A percentile compares a stretch with the other conserved stretches of the same genome.
Conservation (phyloP, 139 green algal species). For the Chlorella sp. region DNA sequence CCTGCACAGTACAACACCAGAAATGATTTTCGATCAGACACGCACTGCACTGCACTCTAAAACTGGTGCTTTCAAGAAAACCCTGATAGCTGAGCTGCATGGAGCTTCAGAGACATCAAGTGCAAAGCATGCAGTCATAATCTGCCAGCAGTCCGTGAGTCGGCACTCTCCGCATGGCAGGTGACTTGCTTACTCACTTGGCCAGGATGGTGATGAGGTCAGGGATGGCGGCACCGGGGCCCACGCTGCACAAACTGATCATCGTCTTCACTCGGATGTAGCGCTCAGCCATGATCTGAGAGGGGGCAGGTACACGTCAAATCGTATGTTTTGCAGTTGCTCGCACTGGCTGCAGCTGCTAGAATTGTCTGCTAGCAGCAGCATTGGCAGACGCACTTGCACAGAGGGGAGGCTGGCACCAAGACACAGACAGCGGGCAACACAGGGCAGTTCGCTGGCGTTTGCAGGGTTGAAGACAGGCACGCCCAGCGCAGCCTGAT, state of each 20-base stretch:
- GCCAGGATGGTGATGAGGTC: slow-evolving; percentile 71
- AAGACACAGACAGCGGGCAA: not conserved
- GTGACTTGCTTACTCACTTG: slow-evolving; percentile 38
- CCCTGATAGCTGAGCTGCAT: too few species aligned
- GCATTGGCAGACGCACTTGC: too few species aligned
- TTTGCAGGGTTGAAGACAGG: not conserved
- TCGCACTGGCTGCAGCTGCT: too few species aligned
- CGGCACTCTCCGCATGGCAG: too few species aligned
- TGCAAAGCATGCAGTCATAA: too few species aligned
- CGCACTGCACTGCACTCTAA: too few species aligned
- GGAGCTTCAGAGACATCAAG: too few species aligned
- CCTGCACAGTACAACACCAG: slow-evolving; percentile 41
- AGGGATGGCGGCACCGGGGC: slow-evolving; percentile 53
- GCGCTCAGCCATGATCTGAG: slow-evolving; percentile 77
- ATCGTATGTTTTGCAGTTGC: too few species aligned
- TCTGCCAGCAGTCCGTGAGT: too few species aligned
- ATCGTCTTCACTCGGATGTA: slow-evolving; percentile 86
- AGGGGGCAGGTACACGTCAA: not conserved
- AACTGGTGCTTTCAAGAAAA: too few species aligned
- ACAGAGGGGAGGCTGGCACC: not conserved
- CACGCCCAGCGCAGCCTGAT: not conserved
- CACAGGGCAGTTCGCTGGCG: not conserved
- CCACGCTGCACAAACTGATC: slow-evolving; percentile 52
- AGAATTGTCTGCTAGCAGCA: too few species aligned
- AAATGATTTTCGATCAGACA: too few species aligned